Evolutionary conservation across 75 land plant species (phyloP).

Genomic region (Picea sitchensis): DNA sequence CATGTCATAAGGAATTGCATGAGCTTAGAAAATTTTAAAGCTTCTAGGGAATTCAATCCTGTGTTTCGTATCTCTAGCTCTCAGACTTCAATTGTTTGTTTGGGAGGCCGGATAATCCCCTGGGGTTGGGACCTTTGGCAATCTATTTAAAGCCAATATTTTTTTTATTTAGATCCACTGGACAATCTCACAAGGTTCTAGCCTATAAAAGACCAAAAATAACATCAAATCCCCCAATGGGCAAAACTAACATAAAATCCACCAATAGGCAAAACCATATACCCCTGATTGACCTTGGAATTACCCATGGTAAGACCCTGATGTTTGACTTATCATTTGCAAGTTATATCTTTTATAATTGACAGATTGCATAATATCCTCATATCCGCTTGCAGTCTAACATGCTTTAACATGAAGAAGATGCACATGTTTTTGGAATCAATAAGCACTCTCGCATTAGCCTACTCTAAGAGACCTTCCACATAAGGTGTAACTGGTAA

Average conservation of each 20-base stretch:
- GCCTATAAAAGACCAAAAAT: not conserved
- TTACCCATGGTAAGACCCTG: not conserved
- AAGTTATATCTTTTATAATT: not conserved
- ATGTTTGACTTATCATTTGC: not conserved
- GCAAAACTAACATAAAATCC: not conserved
- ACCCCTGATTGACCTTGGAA: not conserved
- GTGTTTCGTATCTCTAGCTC: not conserved
- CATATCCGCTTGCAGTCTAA: too few relatives aligned
- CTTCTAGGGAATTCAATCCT: not conserved
- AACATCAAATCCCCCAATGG: too few relatives aligned
- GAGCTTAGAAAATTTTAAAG: too few relatives aligned
- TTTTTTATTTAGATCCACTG: not conserved
- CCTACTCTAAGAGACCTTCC: not conserved
- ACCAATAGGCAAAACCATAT: not conserved
- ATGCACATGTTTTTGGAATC: not conserved
- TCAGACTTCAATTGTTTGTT: not conserved
- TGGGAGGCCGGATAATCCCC: not conserved
- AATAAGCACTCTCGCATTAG: not conserved
- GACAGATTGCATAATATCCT: too few relatives aligned
- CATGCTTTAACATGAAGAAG: not conserved
- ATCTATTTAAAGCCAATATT: not conserved
- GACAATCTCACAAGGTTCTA: not conserved
- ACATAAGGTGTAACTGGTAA: not conserved
- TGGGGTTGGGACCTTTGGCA: not conserved
- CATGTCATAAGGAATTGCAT: not conserved